Base-by-base conservation (phyloP, 106 monocot genomes). In the Acorus calamus region DNA sequence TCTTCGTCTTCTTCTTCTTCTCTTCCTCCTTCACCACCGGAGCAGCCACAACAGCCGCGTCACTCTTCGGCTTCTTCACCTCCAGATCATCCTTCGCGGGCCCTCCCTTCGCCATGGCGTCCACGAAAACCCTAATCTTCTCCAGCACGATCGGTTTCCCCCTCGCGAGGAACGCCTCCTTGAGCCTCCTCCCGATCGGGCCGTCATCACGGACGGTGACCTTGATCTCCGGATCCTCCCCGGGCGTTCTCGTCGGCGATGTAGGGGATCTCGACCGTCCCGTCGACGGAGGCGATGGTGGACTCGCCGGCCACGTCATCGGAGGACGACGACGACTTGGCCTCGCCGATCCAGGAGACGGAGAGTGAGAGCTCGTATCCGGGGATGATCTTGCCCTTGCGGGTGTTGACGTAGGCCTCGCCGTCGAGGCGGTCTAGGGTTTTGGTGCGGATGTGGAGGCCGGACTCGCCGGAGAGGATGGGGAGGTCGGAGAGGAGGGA, bases 331-430 rank as follows among this genome's bases (percentile, higher is more conserved):
- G 28, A 28, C 28, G 28, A 28, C 28, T 28, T 47, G 8, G 45
- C 78, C 63, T 83, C 90, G 5, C 63, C 91, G 54, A 81, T 81
- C 71, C 82, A 91, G 46, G 84, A 71, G 47, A 98, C 69, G 14
- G 87, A 82, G 45, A 98, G 48, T 11, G 91, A 83, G 61, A 98
- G 76, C 75, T 98, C 98, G 58, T 98, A 98, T 2, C 98, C 98
- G 13, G 98, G 98, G 49, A 98, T 98, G 65, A 92, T 60, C 83
- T 92, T 98, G 12, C 98, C 98, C 77, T 98, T 98, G 64, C 98
- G 80, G 71, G 92, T 49, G 81, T 98, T 98, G 52, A 98, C 85
- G 66, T 98, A 98, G 49, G 92, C 98, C 75, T 98, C 98, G 44
- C 76, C 76, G 28, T 76, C 69, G 63, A 55, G 28, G 28, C 28